Evolutionary conservation across 2,329 filamentous ascomycete species (phyloP).

Genomic region (Alternaria incomplexa): DNA sequence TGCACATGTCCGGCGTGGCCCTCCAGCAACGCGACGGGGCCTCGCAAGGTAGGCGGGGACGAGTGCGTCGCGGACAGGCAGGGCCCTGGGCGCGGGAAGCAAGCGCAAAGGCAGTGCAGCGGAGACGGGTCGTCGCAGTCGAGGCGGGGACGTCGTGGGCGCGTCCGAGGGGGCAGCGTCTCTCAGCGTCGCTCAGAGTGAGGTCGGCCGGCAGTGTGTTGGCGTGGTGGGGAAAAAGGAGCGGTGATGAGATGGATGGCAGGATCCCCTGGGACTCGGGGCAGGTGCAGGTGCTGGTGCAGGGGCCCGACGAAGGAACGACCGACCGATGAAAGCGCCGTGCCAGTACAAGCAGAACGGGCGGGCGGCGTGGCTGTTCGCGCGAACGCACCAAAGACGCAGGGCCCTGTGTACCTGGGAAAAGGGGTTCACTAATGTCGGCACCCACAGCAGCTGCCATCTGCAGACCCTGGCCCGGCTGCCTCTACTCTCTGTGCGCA

Average conservation of each 20-base stretch:
- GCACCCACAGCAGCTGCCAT: constrained; percentile 11
- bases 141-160: constrained; percentile 2
- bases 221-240: constrained; percentile 16
- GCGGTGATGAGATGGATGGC: constrained; percentile 1
- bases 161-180: constrained; percentile 1
- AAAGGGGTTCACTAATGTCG: constrained; percentile 10
- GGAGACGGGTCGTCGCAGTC: constrained; percentile 13
- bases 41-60: background rate
- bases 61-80: constrained; percentile 19
- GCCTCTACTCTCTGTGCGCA: background rate
- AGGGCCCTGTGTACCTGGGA: background rate
- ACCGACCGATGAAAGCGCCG: constrained; percentile 7
- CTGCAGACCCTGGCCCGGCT: constrained; percentile 4
- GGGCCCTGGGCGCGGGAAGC: constrained; percentile 14
- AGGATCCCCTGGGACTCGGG: constrained; percentile 6
- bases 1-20: constrained; percentile 36
- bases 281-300: background rate
- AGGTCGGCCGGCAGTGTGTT: background rate
- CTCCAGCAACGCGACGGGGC: constrained; percentile 3
- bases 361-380: constrained; percentile 3
- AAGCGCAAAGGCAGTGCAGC: constrained; percentile 9
- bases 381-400: background rate
- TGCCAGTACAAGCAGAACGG: constrained; percentile 3
- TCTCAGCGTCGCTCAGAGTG: constrained; percentile 4
- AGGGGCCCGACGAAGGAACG: constrained; percentile 11